Conservation (phyloP, 2,329 filamentous ascomycete genomes). For the Ophiostoma himal-ulmi region DNA sequence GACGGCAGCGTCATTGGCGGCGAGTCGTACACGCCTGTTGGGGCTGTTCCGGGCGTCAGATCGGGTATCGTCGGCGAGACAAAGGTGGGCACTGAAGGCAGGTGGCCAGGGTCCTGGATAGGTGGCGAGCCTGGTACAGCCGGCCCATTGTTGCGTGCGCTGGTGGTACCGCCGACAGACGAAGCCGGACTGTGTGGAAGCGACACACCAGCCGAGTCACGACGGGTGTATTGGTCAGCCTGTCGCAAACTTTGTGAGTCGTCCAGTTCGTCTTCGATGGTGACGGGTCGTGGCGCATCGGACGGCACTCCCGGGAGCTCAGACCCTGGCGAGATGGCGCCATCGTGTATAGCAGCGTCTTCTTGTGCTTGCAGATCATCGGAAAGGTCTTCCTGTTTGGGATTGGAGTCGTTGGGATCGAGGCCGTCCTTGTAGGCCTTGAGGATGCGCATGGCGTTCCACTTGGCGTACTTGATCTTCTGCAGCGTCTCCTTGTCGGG, state of each 20-base stretch:
- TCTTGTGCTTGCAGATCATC: slow-evolving; percentile 53
- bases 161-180: slow-evolving; percentile 29
- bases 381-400: slow-evolving; percentile 53
- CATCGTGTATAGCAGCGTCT: slow-evolving; percentile 44
- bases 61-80: not conserved
- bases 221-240: slow-evolving; percentile 10
- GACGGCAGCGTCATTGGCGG: not conserved
- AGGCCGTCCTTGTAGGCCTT: slow-evolving; percentile 86
- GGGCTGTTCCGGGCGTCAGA: not conserved
- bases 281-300: slow-evolving; percentile 37
- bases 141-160: not conserved
- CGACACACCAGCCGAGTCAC: slow-evolving; percentile 33
- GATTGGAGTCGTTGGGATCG: slow-evolving; percentile 89
- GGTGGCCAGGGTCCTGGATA: not conserved
- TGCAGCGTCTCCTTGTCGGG: slow-evolving; percentile 68
- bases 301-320: slow-evolving; percentile 27
- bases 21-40: not conserved
- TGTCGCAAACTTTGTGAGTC: slow-evolving; percentile 17
- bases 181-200: slow-evolving; percentile 37
- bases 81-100: not conserved
- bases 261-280: slow-evolving; percentile 51
- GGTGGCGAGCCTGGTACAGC: not conserved
- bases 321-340: slow-evolving; percentile 38
- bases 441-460: slow-evolving; percentile 83
- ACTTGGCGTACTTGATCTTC: slow-evolving; percentile 96